Conservation (phyloP, 1,284 basidiomycete species). For the Microbotryum scabiosae region DNA sequence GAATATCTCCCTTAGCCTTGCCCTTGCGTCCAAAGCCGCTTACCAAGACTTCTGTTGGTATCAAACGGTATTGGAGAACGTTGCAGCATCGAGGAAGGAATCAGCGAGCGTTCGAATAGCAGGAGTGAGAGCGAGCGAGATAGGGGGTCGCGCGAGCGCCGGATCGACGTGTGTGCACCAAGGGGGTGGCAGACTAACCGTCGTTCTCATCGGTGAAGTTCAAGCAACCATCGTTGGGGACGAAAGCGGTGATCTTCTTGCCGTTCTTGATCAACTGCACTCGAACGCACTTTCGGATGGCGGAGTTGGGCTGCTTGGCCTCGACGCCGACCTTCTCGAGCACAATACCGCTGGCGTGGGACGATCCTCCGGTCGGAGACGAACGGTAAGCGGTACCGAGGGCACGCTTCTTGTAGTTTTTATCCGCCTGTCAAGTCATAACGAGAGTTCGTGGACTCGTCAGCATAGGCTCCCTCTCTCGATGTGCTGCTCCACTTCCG, state of each 20-base stretch:
- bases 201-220: conserved; percentile 93
- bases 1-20: conserved; percentile 93
- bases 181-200: conserved; percentile 39
- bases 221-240: conserved; percentile 87
- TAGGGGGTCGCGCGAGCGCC: too few species aligned
- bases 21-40: conserved; percentile 99
- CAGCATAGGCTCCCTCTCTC: not conserved
- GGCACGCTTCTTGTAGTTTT: conserved; percentile 98
- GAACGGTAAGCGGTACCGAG: conserved; percentile 99
- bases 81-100: not conserved
- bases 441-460: conserved; percentile 1
- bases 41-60: conserved; percentile 76
- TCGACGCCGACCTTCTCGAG: conserved; percentile 82
- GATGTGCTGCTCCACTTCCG: not conserved
- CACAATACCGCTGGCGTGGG: conserved; percentile 99
- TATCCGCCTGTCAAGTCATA: conserved; percentile 66
- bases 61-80: not conserved
- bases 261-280: conserved; percentile 99
- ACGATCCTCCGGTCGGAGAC: conserved; percentile 97
- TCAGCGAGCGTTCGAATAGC: not conserved
- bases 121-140: not conserved
- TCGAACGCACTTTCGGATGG: conserved; percentile 99
- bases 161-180: not conserved
- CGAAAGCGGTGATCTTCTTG: conserved; percentile 60
- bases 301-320: conserved; percentile 99